phyloP scores from a whole-genome alignment of 2,329 filamentous ascomycete genomes.

The Fusarium cicatricum region DNA sequence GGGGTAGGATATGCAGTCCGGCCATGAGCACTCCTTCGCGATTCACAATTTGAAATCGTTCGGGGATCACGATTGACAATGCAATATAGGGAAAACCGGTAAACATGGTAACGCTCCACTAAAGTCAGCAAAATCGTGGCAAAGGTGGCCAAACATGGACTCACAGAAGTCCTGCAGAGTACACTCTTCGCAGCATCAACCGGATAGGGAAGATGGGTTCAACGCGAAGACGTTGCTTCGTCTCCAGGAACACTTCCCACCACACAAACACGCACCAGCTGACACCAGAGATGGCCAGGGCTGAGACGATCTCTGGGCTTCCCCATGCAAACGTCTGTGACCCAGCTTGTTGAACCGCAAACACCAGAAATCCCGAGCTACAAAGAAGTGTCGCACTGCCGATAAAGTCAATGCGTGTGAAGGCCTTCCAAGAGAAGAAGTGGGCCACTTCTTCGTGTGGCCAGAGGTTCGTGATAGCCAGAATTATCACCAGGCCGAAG shows the following conservation, averaged over 20 bases:
- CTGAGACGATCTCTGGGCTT: slow-evolving; percentile 58
- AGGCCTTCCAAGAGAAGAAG: slow-evolving; percentile 52
- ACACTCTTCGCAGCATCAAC: slow-evolving; percentile 58
- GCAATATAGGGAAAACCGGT: slow-evolving; percentile 66
- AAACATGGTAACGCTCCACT: slow-evolving; percentile 61
- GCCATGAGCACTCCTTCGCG: slow-evolving; percentile 60
- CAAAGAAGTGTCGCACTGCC: slow-evolving; percentile 60
- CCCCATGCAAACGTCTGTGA: slow-evolving; percentile 61
- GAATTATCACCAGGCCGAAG: slow-evolving; percentile 56
- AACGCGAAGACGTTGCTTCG: slow-evolving; percentile 49
- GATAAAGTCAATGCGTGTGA: slow-evolving; percentile 60
- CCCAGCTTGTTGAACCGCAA: slow-evolving; percentile 65
- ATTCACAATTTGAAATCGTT: slow-evolving; percentile 68
- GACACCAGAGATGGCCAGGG: slow-evolving; percentile 57
- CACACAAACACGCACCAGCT: slow-evolving; percentile 58
- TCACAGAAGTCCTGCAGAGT: slow-evolving; percentile 60
- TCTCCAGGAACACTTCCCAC: slow-evolving; percentile 60
- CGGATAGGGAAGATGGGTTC: slow-evolving; percentile 65
- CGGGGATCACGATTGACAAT: slow-evolving; percentile 66
- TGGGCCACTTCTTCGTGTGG: slow-evolving; percentile 49
- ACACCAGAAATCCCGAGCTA: slow-evolving; percentile 63
- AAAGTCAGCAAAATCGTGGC: slow-evolving; percentile 18
- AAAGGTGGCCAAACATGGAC: slow-evolving; percentile 27
- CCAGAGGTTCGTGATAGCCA: slow-evolving; percentile 57
- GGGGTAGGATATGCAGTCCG: slow-evolving; percentile 65